Percentiles rank a stretch among this genome's conserved stretches.
phyloP scores from a whole-genome alignment of 202 grass and related monocot species.

The Dendrocalamus latiflorus region DNA sequence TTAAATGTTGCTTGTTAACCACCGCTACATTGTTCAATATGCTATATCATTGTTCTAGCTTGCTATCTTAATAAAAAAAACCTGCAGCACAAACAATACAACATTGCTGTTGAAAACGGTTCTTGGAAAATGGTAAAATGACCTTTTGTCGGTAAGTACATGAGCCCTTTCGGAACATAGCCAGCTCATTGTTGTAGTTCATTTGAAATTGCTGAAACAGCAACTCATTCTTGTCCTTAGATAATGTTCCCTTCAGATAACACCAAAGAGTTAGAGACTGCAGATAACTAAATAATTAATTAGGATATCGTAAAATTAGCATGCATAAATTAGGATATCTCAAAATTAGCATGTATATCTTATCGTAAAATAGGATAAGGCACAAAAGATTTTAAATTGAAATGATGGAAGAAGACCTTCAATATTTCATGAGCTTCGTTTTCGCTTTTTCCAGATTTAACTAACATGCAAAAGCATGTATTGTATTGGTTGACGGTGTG shows the following conservation, averaged over 20 bases:
- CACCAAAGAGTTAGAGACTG: background rate
- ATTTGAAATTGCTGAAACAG: slow-evolving; percentile 80
- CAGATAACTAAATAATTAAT: slow-evolving; percentile 4
- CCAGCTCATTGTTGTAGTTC: slow-evolving; percentile 82
- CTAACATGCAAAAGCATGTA: slow-evolving; percentile 87
- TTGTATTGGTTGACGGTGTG: slow-evolving; percentile 81
- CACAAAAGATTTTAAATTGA: background rate
- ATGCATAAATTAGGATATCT: too few relatives aligned
- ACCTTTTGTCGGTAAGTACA: slow-evolving; percentile 67
- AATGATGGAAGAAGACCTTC: slow-evolving; percentile 55
- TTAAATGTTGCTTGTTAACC: slow-evolving; percentile 8
- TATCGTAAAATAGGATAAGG: background rate
- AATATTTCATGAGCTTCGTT: slow-evolving; percentile 63
- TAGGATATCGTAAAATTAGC: too few relatives aligned
- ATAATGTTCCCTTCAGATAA: slow-evolving; percentile 56
- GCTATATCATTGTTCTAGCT: background rate
- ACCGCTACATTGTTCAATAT: background rate
- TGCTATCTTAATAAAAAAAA: background rate
- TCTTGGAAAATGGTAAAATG: background rate
- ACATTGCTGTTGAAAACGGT: background rate
- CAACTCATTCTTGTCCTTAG: slow-evolving; percentile 93
- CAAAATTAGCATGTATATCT: too few relatives aligned
- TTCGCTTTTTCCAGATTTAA: slow-evolving; percentile 81
- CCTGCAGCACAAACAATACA: background rate
- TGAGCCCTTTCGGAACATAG: too few relatives aligned